Base-by-base conservation (phyloP, 495 filamentous ascomycete species). In the Cryomyces antarcticus region DNA sequence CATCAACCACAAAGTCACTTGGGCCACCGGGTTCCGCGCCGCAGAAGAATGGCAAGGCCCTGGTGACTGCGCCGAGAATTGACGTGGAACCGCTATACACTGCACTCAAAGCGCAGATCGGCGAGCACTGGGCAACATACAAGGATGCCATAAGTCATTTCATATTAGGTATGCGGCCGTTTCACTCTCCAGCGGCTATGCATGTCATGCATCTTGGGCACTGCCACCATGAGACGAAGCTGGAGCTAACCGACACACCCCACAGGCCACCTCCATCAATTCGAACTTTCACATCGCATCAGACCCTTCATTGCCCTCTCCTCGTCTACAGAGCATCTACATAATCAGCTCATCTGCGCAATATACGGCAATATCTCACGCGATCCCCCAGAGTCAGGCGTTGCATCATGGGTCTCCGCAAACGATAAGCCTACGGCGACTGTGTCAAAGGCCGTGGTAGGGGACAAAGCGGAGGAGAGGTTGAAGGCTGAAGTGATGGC, bases 401-500 rank as follows among this genome's bases (percentile, higher is more conserved):
- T 93, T 51, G 92, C 89, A 46, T 81, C 73, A 51, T 97, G 87
- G 87, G 89, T 97, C 43, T 85, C 81, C 50, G 82, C 83, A 24
- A 94, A 89, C 53, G 88, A 96, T 63, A 95, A 95, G 63, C 86
- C 86, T n/a, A 65, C 70, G 10, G 58, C 70, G n/a, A 24, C 17
- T 24, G 73, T 78, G 38, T 75, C 73, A 41, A 88, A 89, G 59
- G 82, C 80, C 28, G 73, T 81, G 31, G 76, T 76, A 6, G 83
- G 83, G 36, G 89, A 96, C 70, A 76, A 82, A n/a, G 77, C 80
- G 31, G 89, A 96, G 60, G 78, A 88, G 54, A 69, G 81, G 52
- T 57, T 95, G 48, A 95, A 94, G 69, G 78, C 72, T 41, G 87
- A 96, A 62, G 78, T 94, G 38, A 97, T 96, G 89, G 78, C 82